A percentile compares a stretch with the other conserved stretches of the same genome.
These are phyloP conservation scores for Phialemoniopsis sp. DNA, from an alignment of 2,329 filamentous ascomycete species.

Conservation along the genomic window DNA sequence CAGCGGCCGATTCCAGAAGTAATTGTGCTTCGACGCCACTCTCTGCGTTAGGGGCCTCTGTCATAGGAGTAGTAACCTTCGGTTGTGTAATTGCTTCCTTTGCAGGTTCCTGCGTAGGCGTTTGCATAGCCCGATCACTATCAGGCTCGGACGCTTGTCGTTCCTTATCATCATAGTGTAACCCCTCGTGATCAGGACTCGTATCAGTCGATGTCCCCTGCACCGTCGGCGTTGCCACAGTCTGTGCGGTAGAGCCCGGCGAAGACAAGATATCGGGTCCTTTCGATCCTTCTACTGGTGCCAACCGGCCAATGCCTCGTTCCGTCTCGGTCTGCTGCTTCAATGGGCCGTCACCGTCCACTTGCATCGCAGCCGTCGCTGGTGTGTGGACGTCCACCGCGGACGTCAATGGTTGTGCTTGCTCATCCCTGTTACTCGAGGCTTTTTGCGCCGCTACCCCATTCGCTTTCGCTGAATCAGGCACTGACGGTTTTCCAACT, in stretches of 20 bases:
- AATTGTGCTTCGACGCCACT: conserved; percentile 37
- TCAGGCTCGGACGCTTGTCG: conserved; percentile 18
- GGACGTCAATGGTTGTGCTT: no score
- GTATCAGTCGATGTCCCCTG: conserved; percentile 69
- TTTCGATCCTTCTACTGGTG: conserved; percentile 13
- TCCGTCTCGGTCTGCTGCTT: no score
- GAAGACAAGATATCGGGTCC: conserved; percentile 45
- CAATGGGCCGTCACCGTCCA: no score
- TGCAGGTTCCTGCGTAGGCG: conserved; percentile 13
- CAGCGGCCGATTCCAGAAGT: conserved; percentile 34
- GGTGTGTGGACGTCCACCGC: no score
- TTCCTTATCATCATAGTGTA: conserved; percentile 42
- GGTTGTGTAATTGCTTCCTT: neutral
- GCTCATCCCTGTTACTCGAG: no score
- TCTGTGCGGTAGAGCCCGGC: conserved; percentile 66
- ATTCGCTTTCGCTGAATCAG: no score
- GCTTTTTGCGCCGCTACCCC: no score
- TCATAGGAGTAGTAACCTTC: no score
- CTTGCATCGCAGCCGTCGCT: no score
- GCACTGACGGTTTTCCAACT: no score
- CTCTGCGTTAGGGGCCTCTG: conserved; percentile 14
- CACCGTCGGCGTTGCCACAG: conserved; percentile 66
- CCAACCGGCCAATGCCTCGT: no score
- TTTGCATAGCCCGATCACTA: conserved; percentile 2
- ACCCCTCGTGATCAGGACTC: conserved; percentile 66